Conservation (phyloP, 352 stramenopile species). For the Elongisporangium senticosum region DNA sequence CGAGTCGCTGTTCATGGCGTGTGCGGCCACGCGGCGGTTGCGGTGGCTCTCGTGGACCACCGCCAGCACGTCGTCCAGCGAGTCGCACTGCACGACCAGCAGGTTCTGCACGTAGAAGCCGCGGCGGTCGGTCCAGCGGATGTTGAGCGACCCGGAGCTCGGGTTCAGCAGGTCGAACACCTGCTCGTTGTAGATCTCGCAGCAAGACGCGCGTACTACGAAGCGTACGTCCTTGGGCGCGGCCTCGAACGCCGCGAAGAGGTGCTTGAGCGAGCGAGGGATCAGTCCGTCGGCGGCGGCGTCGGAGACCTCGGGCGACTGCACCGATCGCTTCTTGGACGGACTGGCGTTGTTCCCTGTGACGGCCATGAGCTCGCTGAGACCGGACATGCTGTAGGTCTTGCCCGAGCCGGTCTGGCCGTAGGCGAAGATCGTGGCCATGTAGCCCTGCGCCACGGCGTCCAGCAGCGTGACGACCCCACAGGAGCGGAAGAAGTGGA, state of each 20-base stretch:
- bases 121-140: conserved; percentile 67
- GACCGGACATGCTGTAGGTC: conserved; percentile 76
- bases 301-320: not conserved
- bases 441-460: conserved; percentile 62
- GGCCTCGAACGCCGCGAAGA: conserved; percentile 45
- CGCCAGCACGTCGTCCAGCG: conserved; percentile 63
- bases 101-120: conserved; percentile 81
- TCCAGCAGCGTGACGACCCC: conserved; percentile 57
- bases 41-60: conserved; percentile 72
- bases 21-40: conserved; percentile 57
- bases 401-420: conserved; percentile 65
- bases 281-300: conserved; percentile 54
- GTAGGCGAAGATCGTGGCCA: conserved; percentile 66
- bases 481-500: conserved; percentile 56
- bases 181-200: conserved; percentile 85
- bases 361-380: conserved; percentile 52
- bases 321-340: not conserved
- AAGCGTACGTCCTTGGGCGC: conserved; percentile 46
- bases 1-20: conserved; percentile 80
- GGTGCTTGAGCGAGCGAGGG: conserved; percentile 62
- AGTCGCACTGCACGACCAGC: conserved; percentile 68
- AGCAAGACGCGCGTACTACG: conserved; percentile 67
- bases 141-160: conserved; percentile 44
- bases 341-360: conserved; percentile 4
- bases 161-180: conserved; percentile 75